These are phyloP conservation scores for Scheffersomyces lignosus DNA, from an alignment of 805 yeast species.

Conservation along the genomic window DNA sequence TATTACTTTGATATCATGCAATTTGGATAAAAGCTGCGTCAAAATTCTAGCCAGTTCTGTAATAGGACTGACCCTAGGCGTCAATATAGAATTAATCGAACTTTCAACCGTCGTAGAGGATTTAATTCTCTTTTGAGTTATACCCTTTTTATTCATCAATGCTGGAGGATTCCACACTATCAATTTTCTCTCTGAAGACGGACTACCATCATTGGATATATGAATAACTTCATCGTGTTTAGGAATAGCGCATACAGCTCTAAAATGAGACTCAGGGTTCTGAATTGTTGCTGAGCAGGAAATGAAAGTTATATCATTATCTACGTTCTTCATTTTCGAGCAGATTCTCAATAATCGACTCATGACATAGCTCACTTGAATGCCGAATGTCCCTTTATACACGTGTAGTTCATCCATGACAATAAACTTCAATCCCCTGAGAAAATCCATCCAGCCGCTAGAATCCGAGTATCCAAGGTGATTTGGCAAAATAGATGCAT, in stretches of 20 bases:
- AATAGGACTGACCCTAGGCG: conserved; percentile 64
- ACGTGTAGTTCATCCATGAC: conserved; percentile 86
- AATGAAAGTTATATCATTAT: conserved; percentile 59
- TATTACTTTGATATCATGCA: conserved; percentile 68
- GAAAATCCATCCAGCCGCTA: conserved; percentile 64
- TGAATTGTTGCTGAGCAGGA: conserved; percentile 94
- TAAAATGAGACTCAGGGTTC: conserved; percentile 72
- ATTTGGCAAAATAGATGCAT: conserved; percentile 78
- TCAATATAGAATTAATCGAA: conserved; percentile 8
- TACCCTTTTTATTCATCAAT: conserved; percentile 55
- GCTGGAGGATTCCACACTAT: conserved; percentile 86
- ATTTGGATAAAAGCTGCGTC: conserved; percentile 57
- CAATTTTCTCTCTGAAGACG: conserved; percentile 72
- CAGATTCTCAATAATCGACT: conserved; percentile 68
- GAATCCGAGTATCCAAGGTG: conserved; percentile 38
- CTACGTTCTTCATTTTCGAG: conserved; percentile 46
- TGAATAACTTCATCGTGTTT: conserved; percentile 47
- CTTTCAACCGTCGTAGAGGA: conserved; percentile 9
- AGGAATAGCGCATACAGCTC: conserved; percentile 67
- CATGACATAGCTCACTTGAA: conserved; percentile 86
- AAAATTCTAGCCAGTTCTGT: conserved; percentile 74
- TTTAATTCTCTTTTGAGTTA: conserved; percentile 6
- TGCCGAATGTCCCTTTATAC: conserved; percentile 88
- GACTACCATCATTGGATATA: conserved; percentile 82
- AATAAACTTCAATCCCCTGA: conserved; percentile 64